Base-by-base conservation (phyloP, 1,139 yeast genomes). In the Lodderomyces margitis region DNA sequence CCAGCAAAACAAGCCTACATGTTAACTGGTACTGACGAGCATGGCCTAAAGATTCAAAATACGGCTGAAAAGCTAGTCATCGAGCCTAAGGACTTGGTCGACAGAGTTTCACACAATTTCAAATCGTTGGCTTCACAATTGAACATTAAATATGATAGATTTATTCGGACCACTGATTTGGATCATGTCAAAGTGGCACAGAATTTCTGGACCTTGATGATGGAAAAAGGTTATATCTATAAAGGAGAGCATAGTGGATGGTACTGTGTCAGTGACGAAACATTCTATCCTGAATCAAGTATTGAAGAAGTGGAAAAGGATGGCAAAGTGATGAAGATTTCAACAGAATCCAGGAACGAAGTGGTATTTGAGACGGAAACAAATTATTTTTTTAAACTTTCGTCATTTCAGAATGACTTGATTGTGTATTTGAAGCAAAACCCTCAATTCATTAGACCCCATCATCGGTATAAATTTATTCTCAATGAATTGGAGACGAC, bases 11-110 rank as follows among this genome's bases (percentile, higher is more conserved):
- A 58, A 2, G 64, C 87, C 0, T 77, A 69, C 46, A 74, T 91
- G 56, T 76, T 87, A 9, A 92, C 98, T 0, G 99, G 99, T 1
- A 91, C 98, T 0, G 99, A 92, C 59, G 99, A 92, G 62, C 98
- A 92, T 60, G 99, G 99, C 0, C 66, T 89, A 47, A 92, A 92
- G 66, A 91, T 92, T 30, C 95, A 88, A 50, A 74, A 76, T 39
- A 83, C 84, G 0, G 83, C 83, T 2, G 77, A 74, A 43, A 75
- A 74, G 16, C 68, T 69, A 5, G 69, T 71, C 1, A 55, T 63
- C 8, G 64, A 64, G 7, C 92, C 97, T 0, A 74, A 83, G 53
- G 58, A 59, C 37, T 83, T 91, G 54, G 95, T 89, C 21, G 96
- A 92, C 55, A 64, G 64, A 12, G 78, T 87, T 4, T 78, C 89